Evolutionary conservation across 2,329 filamentous ascomycete species (phyloP).

Genomic region (Esteya vermicola): DNA sequence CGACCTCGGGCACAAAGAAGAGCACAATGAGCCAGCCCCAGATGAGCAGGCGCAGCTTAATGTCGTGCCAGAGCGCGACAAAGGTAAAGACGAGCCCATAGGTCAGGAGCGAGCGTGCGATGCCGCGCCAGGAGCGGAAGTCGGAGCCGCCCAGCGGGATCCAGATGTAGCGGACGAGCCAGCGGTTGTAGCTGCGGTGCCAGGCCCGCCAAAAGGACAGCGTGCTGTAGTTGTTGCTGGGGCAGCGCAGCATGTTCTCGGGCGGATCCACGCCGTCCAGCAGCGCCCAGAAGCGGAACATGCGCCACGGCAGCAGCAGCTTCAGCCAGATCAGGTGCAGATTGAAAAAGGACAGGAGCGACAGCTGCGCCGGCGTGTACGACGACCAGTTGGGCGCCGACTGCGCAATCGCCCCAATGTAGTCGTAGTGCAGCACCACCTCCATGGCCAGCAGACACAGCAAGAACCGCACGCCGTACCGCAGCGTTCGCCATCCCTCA

Average conservation of each 20-base stretch:
- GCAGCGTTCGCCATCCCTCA: slow-evolving; percentile 52
- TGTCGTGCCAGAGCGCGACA: slow-evolving; percentile 96
- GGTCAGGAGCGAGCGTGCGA: slow-evolving; percentile 52
- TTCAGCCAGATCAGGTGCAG: slow-evolving; percentile 97
- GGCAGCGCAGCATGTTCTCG: slow-evolving; percentile 96
- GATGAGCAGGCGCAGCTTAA: slow-evolving; percentile 74
- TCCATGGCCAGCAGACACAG: slow-evolving; percentile 80
- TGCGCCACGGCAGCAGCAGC: slow-evolving; percentile 89
- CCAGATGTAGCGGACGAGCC: slow-evolving; percentile 88
- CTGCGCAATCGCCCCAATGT: slow-evolving; percentile 84
- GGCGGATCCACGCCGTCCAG: slow-evolving; percentile 86
- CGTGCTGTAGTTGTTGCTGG: slow-evolving; percentile 86
- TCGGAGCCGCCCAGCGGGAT: slow-evolving; percentile 69
- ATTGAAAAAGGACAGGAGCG: slow-evolving; percentile 88
- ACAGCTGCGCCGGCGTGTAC: slow-evolving; percentile 78
- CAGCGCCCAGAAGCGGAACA: slow-evolving; percentile 94
- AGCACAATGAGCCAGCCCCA: slow-evolving; percentile 96
- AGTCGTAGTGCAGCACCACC: slow-evolving; percentile 78
- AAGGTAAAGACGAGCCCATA: slow-evolving; percentile 87
- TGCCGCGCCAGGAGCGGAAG: slow-evolving; percentile 27
- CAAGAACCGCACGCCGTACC: slow-evolving; percentile 73
- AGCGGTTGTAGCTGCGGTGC: slow-evolving; percentile 92
- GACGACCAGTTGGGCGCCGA: slow-evolving; percentile 62
- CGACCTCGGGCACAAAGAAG: slow-evolving; percentile 82
- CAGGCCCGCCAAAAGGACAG: slow-evolving; percentile 90